phyloP scores from a whole-genome alignment of 2,329 filamentous ascomycete genomes.

The Apiospora arundinis region DNA sequence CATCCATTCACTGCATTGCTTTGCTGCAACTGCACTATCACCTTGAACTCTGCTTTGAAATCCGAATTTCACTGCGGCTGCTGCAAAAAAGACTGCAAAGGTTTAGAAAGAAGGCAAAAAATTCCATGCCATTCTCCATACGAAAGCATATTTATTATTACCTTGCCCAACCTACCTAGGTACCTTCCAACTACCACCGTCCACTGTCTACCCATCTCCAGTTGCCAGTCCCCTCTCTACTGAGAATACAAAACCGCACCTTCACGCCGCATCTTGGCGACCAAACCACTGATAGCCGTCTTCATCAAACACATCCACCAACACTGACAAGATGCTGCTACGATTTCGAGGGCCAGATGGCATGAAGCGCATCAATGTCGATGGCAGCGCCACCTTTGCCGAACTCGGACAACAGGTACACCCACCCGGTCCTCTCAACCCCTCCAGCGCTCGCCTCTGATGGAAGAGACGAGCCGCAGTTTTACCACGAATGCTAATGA shows the following conservation, averaged over 20 bases:
- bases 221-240: background rate
- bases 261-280: background rate
- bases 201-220: background rate
- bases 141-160: background rate
- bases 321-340: slow-evolving; percentile 69
- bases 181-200: too few relatives aligned
- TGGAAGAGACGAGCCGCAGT: background rate
- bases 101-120: background rate
- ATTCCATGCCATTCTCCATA: background rate
- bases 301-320: background rate
- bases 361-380: slow-evolving; percentile 84
- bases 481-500: background rate
- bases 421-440: background rate
- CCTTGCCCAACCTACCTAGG: background rate
- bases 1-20: background rate
- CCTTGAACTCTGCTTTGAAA: background rate
- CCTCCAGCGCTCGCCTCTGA: too few relatives aligned
- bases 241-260: background rate
- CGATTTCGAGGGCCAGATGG: slow-evolving; percentile 91
- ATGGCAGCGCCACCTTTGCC: slow-evolving; percentile 75
- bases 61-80: background rate
- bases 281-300: background rate
- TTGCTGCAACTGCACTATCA: too few relatives aligned
- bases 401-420: slow-evolving; percentile 61
- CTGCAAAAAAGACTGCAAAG: background rate